Percentiles rank a stretch among this genome's conserved stretches.
Evolutionary conservation across 2,329 filamentous ascomycete species (phyloP).

Genomic region (Blastomyces parvus): DNA sequence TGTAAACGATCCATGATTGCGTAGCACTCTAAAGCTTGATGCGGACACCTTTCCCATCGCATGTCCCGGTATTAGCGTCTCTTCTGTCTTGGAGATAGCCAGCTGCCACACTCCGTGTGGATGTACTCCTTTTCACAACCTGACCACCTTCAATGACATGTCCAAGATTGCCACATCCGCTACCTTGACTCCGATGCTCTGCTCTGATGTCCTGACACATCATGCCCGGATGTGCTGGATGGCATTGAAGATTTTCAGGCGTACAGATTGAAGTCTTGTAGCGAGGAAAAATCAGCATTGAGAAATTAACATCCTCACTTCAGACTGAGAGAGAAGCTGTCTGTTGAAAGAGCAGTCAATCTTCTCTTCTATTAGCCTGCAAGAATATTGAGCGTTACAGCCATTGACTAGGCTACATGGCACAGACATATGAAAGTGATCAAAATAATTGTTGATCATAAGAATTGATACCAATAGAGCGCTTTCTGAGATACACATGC

Average conservation of each 20-base stretch:
- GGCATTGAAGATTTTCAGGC: neutral
- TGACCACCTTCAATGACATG: constrained; percentile 8
- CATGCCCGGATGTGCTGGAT: neutral
- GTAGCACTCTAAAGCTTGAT: too few relatives aligned
- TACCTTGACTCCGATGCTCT: constrained; percentile 4
- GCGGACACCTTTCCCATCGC: neutral
- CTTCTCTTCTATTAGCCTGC: neutral
- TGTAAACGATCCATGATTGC: too few relatives aligned
- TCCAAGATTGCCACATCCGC: constrained; percentile 9
- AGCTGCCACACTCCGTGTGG: constrained; percentile 1
- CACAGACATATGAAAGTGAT: neutral
- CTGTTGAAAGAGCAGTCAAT: neutral
- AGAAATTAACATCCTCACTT: neutral
- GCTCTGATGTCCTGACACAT: constrained; percentile 7
- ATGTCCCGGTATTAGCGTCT: constrained; percentile 1
- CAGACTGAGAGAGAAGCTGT: neutral
- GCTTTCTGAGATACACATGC: too few relatives aligned
- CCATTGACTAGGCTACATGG: neutral
- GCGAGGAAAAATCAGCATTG: neutral
- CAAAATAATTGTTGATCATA: neutral
- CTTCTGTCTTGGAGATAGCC: constrained; percentile 2
- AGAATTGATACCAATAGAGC: neutral
- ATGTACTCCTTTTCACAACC: constrained; percentile 7
- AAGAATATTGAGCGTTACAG: neutral
- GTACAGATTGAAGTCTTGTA: neutral